Evolutionary conservation across 1,284 basidiomycete genomes (phyloP), one percentile per base, ranked within the genome.

Genomic region (Phellinidium pouzarii): DNA sequence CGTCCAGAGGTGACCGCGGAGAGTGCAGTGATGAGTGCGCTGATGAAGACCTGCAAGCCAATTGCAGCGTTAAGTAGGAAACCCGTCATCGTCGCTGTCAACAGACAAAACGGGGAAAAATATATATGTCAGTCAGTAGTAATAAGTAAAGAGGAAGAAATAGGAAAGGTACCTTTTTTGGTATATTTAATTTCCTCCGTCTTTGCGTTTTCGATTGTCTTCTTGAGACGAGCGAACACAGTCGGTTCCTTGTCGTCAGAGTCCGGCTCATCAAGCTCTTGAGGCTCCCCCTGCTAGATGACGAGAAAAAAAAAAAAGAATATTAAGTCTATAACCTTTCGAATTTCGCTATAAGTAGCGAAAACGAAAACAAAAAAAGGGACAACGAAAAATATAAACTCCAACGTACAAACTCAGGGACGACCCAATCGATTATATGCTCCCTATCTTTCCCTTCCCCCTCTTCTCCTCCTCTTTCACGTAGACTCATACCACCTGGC

Each of bases 21-120:
- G 5, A 87, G 59, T 0, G 76, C 83, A 0, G 84, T 87, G 8
- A 82, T 86, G 41, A 87, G 67, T 11, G 84, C 77, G 2, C 83
- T 84, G 12, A 87, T 66, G 0, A 83, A 49, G 5, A 87, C 78
- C 56, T 74, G 84, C 19, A 81, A 42, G 36, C 71, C 77, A 40
- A 78, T 76, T 2, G 76, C 77, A 11, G 67, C 55, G 60, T 86
- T 87, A 27, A 86, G 68, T 3, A 71, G 63, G 54, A 69, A 76
- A 3, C 74, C 74, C 0, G 76, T 77, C 53, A 69, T 60, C 48
- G 64, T 66, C 5, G 81, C 82, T 77, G 52, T 5, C 17, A 31
- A 44, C 1, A 23, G 9, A 20, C 22, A 48, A 31, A 5, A 22
- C 19, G 27, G 34, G 23, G 12, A 7, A 46, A 26, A 27, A 6